A percentile compares a stretch with the other conserved stretches of the same genome.
Conservation (phyloP, 306 rosid genomes). For the Quillaja saponaria region DNA sequence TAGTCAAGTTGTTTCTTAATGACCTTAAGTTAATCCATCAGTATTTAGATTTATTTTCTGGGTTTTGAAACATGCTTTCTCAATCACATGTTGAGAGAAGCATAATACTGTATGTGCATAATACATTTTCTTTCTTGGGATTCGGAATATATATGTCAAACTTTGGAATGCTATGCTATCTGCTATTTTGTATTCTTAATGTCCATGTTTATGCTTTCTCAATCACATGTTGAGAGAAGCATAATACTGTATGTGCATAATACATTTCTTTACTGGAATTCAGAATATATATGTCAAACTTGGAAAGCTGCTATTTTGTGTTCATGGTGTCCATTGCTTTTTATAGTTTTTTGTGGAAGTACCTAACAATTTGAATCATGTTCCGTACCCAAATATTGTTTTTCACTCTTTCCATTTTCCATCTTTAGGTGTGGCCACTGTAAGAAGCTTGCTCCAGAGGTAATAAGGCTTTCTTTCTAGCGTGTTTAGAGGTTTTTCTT, state of each 20-base stretch:
- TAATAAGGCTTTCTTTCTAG: constrained; percentile 28
- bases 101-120: neutral
- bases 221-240: neutral
- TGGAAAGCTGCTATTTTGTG: too few species aligned
- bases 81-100: neutral
- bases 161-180: neutral
- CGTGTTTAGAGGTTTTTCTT: neutral
- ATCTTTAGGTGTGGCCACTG: constrained; percentile 95
- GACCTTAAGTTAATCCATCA: too few species aligned
- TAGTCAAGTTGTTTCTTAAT: too few species aligned
- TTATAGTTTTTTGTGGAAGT: too few species aligned
- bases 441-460: constrained; percentile 94
- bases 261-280: neutral
- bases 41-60: too few species aligned
- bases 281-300: neutral
- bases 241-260: neutral
- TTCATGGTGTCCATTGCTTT: too few species aligned
- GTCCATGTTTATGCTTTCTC: too few species aligned
- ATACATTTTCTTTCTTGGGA: neutral
- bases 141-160: too few species aligned
- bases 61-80: too few species aligned
- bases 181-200: too few species aligned
- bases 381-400: neutral
- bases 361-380: too few species aligned
- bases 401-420: neutral